Conservation (phyloP, 345 rosid species). For the Eucalyptus rudis region DNA sequence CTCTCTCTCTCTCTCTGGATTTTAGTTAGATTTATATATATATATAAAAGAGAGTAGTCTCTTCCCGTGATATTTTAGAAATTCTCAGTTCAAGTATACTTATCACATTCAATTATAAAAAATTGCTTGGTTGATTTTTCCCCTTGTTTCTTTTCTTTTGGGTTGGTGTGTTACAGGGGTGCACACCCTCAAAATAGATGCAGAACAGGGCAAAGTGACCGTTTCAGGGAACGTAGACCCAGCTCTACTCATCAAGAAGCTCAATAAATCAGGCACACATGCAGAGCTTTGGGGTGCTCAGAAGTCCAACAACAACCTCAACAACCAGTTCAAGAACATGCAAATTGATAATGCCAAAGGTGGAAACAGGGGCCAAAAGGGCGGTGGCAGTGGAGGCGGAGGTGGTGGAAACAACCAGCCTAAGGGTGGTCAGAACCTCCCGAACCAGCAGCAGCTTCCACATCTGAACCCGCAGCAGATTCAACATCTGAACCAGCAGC, state of each 20-base stretch:
- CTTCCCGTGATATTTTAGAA: neutral
- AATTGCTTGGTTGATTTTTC: no score
- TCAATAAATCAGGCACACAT: slow-evolving; percentile 78
- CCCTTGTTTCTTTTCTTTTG: no score
- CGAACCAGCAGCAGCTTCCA: neutral
- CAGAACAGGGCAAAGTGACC: slow-evolving; percentile 81
- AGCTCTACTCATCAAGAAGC: slow-evolving; percentile 64
- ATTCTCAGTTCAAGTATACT: neutral
- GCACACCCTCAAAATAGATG: slow-evolving; percentile 49
- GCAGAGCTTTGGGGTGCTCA: slow-evolving; percentile 78
- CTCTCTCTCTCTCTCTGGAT: neutral
- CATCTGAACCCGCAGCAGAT: accelerated
- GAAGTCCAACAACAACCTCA: slow-evolving; percentile 35
- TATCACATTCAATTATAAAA: neutral
- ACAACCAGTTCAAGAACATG: slow-evolving; percentile 66
- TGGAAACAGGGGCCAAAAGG: slow-evolving; percentile 38
- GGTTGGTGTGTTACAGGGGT: no score
- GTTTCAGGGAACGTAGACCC: slow-evolving; percentile 77
- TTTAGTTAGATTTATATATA: neutral
- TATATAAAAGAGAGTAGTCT: neutral
- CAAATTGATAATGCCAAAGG: slow-evolving; percentile 56
- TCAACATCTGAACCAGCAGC: no score
- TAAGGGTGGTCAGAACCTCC: neutral
- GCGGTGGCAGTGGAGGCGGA: neutral
- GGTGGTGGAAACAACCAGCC: slow-evolving; percentile 5